phyloP scores from a whole-genome alignment of 345 rosid genomes.

The Lepidium sativum region DNA sequence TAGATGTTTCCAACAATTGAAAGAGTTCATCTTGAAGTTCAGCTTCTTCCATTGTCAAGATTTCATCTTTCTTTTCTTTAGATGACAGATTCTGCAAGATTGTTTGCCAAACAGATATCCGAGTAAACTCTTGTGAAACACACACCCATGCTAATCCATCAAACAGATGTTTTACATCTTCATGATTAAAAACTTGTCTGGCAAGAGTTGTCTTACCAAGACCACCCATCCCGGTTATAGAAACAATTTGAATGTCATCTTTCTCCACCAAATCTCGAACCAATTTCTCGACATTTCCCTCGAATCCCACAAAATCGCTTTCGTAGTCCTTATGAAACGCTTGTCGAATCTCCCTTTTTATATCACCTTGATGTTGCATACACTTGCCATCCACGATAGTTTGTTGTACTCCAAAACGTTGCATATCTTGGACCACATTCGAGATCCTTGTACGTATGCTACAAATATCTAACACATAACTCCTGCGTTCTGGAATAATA shows the following conservation, averaged over 20 bases:
- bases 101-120: neutral
- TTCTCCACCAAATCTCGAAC: too few relatives aligned
- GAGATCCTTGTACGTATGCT: slow-evolving; percentile 20
- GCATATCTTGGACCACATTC: neutral
- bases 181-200: neutral
- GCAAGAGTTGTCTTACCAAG: neutral
- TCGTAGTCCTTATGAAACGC: neutral
- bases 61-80: neutral
- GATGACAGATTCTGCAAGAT: neutral
- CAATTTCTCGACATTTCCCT: neutral
- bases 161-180: neutral
- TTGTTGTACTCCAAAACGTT: neutral
- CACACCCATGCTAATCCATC: neutral
- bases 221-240: neutral
- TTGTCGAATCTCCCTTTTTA: neutral
- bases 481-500: neutral
- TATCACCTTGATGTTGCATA: neutral
- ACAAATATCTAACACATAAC: neutral
- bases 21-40: neutral
- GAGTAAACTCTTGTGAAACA: neutral
- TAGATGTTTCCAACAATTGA: neutral
- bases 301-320: neutral
- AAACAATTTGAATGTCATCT: neutral
- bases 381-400: neutral
- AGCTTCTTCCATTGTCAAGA: neutral